Percentiles rank a stretch among this genome's conserved stretches.
Conservation (phyloP, 352 stramenopile species). For the Thalassiosira oceanica region DNA sequence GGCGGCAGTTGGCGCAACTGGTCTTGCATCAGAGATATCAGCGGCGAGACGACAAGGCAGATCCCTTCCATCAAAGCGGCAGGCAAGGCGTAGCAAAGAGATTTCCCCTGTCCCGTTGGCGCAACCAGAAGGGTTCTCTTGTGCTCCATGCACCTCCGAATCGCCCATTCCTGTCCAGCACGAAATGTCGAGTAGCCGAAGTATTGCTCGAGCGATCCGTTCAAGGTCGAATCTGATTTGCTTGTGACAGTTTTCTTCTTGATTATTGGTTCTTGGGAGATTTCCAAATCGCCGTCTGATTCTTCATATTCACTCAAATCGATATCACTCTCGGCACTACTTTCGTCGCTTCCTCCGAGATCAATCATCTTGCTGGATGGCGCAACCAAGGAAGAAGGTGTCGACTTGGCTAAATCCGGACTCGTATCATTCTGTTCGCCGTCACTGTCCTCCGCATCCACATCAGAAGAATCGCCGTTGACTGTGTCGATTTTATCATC, state of each 20-base stretch:
- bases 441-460: slow-evolving; percentile 14
- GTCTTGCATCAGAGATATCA: slow-evolving; percentile 96
- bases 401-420: not conserved
- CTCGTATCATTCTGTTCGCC: slow-evolving; percentile 6
- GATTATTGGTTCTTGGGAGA: slow-evolving; percentile 6
- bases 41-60: slow-evolving; percentile 97
- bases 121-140: slow-evolving; percentile 88
- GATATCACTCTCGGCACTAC: slow-evolving; percentile 23
- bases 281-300: slow-evolving; percentile 22
- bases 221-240: slow-evolving; percentile 18
- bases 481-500: slow-evolving; percentile 2
- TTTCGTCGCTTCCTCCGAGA: slow-evolving; percentile 25
- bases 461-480: slow-evolving; percentile 2
- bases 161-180: slow-evolving; percentile 78
- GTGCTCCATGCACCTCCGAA: slow-evolving; percentile 58
- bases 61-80: slow-evolving; percentile 88
- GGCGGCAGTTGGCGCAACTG: slow-evolving; percentile 71
- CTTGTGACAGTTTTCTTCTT: not conserved
- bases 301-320: slow-evolving; percentile 28
- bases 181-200: slow-evolving; percentile 77
- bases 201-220: slow-evolving; percentile 38
- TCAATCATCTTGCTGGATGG: slow-evolving; percentile 49
- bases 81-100: slow-evolving; percentile 96
- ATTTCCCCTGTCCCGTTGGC: slow-evolving; percentile 97
- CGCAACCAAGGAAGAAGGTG: too few relatives aligned